A percentile compares a stretch with the other conserved stretches of the same genome.
Conservation (phyloP, 495 filamentous ascomycete species). For the Glonium stellatum region DNA sequence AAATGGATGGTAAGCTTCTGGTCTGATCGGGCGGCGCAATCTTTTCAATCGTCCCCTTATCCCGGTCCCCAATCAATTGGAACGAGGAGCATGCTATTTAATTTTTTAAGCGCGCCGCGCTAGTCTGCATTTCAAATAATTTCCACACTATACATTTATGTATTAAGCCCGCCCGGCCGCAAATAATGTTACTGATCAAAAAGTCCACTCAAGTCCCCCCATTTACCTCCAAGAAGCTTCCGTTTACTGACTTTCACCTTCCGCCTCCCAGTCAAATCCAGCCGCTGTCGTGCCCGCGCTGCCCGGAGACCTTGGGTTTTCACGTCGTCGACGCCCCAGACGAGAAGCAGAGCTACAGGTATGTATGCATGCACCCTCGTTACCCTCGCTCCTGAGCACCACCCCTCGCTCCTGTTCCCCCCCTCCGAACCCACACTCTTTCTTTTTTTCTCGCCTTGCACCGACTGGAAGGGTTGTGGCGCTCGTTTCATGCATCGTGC, state of each 20-base stretch:
- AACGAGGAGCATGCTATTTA: constrained; percentile 21
- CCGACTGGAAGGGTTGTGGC: not conserved
- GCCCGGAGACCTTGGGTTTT: constrained; percentile 19
- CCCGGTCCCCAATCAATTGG: constrained; percentile 25
- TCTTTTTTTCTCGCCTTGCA: not conserved
- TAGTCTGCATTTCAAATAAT: constrained; percentile 22
- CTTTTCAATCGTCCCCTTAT: constrained; percentile 8
- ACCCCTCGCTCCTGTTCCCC: no score
- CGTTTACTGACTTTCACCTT: not conserved
- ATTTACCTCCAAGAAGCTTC: not conserved
- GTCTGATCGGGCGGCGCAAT: not conserved
- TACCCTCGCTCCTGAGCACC: no score
- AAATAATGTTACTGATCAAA: no score
- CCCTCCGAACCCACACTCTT: not conserved
- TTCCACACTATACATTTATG: constrained; percentile 30
- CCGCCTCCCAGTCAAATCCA: constrained; percentile 19
- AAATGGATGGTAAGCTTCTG: constrained; percentile 23
- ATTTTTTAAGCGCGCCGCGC: constrained; percentile 21
- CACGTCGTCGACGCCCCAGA: constrained; percentile 18
- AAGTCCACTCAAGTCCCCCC: constrained; percentile 13
- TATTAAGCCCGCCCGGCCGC: constrained; percentile 23
- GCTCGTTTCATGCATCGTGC: not conserved
- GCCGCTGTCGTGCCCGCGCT: constrained; percentile 25
- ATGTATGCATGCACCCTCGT: not conserved
- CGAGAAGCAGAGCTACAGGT: constrained; percentile 18